Conservation (phyloP, 2,329 filamentous ascomycete species). For the Penicillium crustosum region DNA sequence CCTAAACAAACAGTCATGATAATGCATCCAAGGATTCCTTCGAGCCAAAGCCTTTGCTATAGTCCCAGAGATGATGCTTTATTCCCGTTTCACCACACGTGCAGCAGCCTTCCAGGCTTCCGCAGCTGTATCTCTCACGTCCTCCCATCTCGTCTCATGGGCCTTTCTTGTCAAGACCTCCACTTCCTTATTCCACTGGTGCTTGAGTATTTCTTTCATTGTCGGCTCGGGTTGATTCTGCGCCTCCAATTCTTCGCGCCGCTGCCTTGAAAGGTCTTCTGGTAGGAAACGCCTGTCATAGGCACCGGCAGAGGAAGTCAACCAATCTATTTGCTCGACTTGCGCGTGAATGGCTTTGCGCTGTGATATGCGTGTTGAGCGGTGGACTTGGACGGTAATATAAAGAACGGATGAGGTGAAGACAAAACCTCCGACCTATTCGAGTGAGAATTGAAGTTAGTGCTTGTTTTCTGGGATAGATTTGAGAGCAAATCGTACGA, state of each 20-base stretch:
- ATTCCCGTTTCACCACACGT: conserved; percentile 36
- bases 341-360: conserved; percentile 47
- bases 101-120: conserved; percentile 55
- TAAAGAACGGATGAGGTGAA: conserved; percentile 73
- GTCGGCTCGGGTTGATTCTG: conserved; percentile 38
- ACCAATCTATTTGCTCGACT: conserved; percentile 42
- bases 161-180: conserved; percentile 65
- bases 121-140: conserved; percentile 48
- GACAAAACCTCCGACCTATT: conserved; percentile 71
- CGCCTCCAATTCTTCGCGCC: conserved; percentile 9
- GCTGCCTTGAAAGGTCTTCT: conserved; percentile 11
- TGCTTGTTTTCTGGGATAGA: background rate
- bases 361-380: conserved; percentile 60
- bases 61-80: conserved; percentile 7
- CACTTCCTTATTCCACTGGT: conserved; percentile 75
- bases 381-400: conserved; percentile 68
- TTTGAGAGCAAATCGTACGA: conserved; percentile 56
- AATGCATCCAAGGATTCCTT: conserved; percentile 11
- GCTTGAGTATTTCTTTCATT: conserved; percentile 68
- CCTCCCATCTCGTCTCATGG: conserved; percentile 65
- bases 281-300: conserved; percentile 34
- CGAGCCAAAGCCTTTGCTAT: background rate
- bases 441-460: conserved; percentile 2
- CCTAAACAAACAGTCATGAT: conserved; percentile 13
- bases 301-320: conserved; percentile 38